phyloP scores from a whole-genome alignment of 1,284 basidiomycete species.

The Athelia psychrophila region DNA sequence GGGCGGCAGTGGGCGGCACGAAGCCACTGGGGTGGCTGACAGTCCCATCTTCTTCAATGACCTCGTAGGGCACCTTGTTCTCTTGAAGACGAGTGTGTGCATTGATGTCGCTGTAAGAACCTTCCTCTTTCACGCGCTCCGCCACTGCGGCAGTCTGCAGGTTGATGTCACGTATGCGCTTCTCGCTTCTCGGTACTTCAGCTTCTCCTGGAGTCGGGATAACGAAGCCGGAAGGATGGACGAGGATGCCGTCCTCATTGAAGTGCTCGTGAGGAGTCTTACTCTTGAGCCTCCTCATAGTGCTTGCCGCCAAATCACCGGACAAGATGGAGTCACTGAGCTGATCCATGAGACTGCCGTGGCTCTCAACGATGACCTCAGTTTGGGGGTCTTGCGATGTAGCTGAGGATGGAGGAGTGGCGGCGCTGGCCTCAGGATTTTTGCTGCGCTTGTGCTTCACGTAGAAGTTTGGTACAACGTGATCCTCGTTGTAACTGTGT shows the following conservation, averaged over 20 bases:
- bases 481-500: slow-evolving; percentile 16
- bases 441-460: slow-evolving; percentile 21
- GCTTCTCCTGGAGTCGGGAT: slow-evolving; percentile 17
- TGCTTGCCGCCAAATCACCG: slow-evolving; percentile 24
- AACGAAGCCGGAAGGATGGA: slow-evolving; percentile 29
- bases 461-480: slow-evolving; percentile 25
- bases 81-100: slow-evolving; percentile 19
- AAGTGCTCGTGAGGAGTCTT: slow-evolving; percentile 26
- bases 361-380: slow-evolving; percentile 1
- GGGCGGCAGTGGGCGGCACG: slow-evolving; percentile 31
- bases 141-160: slow-evolving; percentile 29
- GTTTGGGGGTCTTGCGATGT: slow-evolving; percentile 1
- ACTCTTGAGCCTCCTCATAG: slow-evolving; percentile 17
- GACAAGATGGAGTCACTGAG: slow-evolving; percentile 19
- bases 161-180: slow-evolving; percentile 1
- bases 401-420: not conserved
- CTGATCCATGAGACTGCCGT: slow-evolving; percentile 18
- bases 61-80: slow-evolving; percentile 33
- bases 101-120: slow-evolving; percentile 18
- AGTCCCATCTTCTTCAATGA: slow-evolving; percentile 26
- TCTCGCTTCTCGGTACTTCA: slow-evolving; percentile 1
- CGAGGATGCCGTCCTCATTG: slow-evolving; percentile 14
- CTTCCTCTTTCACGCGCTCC: slow-evolving; percentile 27
- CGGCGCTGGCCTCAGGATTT: not conserved
- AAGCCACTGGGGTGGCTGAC: slow-evolving; percentile 34